Evolutionary conservation across 257 asterid species (phyloP).

Genomic region (Ajuga chamaepitys): DNA sequence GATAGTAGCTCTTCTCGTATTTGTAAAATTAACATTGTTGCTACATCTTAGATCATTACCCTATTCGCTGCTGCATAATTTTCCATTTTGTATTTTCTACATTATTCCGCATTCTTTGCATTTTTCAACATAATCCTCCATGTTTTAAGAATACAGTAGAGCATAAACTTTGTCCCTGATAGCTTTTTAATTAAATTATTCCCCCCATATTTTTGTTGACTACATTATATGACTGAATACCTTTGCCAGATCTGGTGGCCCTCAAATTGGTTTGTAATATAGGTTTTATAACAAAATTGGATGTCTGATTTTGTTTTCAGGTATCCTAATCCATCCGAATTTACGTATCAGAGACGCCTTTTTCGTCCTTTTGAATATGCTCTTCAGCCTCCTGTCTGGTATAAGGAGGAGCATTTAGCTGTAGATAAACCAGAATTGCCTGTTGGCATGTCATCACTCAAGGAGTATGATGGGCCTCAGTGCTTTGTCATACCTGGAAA

Average conservation of each 20-base stretch:
- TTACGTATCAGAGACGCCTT: constrained; percentile 87
- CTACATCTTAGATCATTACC: background rate
- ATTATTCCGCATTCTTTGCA: too few species aligned
- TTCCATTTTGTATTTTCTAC: background rate
- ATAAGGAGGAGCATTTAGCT: constrained; percentile 82
- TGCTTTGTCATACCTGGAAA: constrained; percentile 96
- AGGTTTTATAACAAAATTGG: background rate
- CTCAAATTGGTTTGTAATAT: background rate
- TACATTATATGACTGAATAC: background rate
- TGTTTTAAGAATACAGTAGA: too few species aligned
- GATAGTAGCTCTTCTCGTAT: too few species aligned
- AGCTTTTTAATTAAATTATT: constrained; percentile 1
- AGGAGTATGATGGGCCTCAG: constrained; percentile 89
- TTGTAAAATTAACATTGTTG: background rate
- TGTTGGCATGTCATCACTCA: constrained; percentile 47
- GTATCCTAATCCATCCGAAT: constrained; percentile 95
- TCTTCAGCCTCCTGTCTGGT: constrained; percentile 90
- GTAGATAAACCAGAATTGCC: constrained; percentile 94
- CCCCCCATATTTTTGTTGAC: background rate
- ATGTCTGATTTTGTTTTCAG: constrained; percentile 30
- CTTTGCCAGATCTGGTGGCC: constrained; percentile 6
- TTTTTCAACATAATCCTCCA: too few species aligned
- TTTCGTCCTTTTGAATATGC: constrained; percentile 96
- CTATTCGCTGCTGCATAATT: background rate
- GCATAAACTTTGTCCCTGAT: too few species aligned